phyloP scores from a whole-genome alignment of 2,329 filamentous ascomycete genomes.

The Dothistroma septosporum region DNA sequence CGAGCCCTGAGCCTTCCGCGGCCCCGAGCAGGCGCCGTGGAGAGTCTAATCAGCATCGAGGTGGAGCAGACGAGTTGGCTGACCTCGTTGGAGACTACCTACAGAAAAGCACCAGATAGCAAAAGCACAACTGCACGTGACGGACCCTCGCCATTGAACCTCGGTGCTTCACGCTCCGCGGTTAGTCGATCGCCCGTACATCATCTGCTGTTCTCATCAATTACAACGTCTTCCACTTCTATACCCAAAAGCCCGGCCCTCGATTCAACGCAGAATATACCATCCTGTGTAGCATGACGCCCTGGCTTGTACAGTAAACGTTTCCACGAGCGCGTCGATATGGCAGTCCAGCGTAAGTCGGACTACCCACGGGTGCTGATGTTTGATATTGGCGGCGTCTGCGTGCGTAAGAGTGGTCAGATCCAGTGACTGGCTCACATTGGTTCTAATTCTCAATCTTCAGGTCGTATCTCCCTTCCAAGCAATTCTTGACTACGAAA shows the following conservation, averaged over 20 bases:
- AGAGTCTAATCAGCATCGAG: background rate
- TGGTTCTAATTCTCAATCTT: background rate
- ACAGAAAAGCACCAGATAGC: background rate
- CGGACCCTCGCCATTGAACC: background rate
- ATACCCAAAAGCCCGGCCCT: too few species aligned
- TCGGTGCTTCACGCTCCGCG: background rate
- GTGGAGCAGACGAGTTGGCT: background rate
- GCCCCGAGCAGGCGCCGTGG: background rate
- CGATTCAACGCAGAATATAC: too few species aligned
- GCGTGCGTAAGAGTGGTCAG: constrained; percentile 60
- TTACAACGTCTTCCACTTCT: background rate
- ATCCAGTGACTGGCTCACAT: background rate
- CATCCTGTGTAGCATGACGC: background rate
- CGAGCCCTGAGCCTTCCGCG: background rate
- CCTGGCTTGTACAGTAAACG: constrained; percentile 11
- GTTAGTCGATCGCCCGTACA: background rate
- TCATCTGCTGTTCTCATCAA: background rate
- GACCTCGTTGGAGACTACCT: background rate
- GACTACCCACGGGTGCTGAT: constrained; percentile 65
- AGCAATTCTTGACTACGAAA: constrained; percentile 87
- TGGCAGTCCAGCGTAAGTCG: constrained; percentile 16
- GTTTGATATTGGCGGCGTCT: constrained; percentile 96
- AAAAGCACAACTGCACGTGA: background rate
- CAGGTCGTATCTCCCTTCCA: constrained; percentile 90
- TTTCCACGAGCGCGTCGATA: constrained; percentile 24